Conservation (phyloP, 305 asterid species). For the Solanum aculeatissimum region DNA sequence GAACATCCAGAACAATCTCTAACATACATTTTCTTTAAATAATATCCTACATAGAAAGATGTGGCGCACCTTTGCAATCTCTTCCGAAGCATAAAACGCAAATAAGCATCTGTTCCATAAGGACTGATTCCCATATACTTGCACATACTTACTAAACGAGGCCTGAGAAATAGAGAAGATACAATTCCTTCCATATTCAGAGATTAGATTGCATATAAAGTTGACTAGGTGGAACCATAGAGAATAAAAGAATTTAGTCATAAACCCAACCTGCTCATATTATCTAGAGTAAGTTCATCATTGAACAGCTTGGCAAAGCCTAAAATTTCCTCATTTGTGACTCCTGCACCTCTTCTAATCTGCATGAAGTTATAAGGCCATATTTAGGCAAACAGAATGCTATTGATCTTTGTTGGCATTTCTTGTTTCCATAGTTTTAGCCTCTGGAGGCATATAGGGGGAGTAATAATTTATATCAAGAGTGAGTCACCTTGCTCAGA, state of each 20-base stretch:
- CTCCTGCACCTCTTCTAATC: slow-evolving; percentile 80
- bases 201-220: not conserved
- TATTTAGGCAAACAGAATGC: not conserved
- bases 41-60: not conserved
- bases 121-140: slow-evolving; percentile 83
- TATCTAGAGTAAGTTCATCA: slow-evolving; percentile 89
- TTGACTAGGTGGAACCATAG: not conserved
- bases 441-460: slow-evolving; percentile 3
- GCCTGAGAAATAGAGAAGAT: slow-evolving; percentile 35
- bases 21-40: not conserved
- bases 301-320: slow-evolving; percentile 88
- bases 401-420: not conserved
- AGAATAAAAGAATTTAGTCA: not conserved
- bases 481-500: slow-evolving; percentile 26
- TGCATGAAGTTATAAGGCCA: slow-evolving; percentile 9
- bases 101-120: slow-evolving; percentile 72
- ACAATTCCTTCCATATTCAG: not conserved
- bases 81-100: slow-evolving; percentile 79
- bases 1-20: not conserved
- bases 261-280: slow-evolving; percentile 55
- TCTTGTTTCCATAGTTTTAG: not conserved
- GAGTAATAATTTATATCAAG: not conserved
- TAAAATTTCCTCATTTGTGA: slow-evolving; percentile 66
- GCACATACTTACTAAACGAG: slow-evolving; percentile 88
- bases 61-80: slow-evolving; percentile 53